Evolutionary conservation across 108 stramenopile genomes (phyloP), one percentile per base, ranked within the genome.

Genomic region (Asterionellopsis glacialis): DNA sequence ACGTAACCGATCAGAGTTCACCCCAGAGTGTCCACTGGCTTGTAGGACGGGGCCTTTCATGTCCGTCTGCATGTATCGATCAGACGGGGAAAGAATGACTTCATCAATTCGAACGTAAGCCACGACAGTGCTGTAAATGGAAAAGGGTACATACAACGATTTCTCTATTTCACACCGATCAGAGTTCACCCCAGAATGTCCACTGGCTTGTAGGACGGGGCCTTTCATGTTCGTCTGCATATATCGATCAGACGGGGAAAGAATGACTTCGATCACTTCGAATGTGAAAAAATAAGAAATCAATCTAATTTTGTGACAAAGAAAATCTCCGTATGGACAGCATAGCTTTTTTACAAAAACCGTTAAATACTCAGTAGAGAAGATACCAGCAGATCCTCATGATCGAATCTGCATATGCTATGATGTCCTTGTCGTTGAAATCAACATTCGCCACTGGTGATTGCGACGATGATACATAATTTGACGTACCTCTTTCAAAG

Each of bases 171-270:
- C 52, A 49, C 50, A 77, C 74, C 86, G 85, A 91, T 87, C 86
- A 87, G 82, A 87, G 86, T 87, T 83, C 68, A 87, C 90, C 86
- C 83, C 67, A 80, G 74, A 81, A 69, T 68, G 84, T 85, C 86
- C 82, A 87, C 86, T 91, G 90, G 86, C 86, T 83, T 80, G 81
- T 72, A 82, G 84, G 86, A 84, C 84, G 68, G 86, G 86, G 84
- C 86, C 85, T 79, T 91, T 87, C 82, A 61, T 71, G 62, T 33
- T 57, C 69, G 49, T 87, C 90, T 65, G 70, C 90, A 87, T 82
- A 51, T 87, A 82, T 91, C 90, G 86, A 82, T 87, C 71, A 85
- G 90, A 91, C 86, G 86, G 86, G 90, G 86, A 87, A 91, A 87
- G 86, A 91, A 87, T 87, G 75, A 64, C 68, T 87, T 73, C 76